Evolutionary conservation across 768 basidiomycete genomes (phyloP).

Genomic region (Tricholoma sp.): DNA sequence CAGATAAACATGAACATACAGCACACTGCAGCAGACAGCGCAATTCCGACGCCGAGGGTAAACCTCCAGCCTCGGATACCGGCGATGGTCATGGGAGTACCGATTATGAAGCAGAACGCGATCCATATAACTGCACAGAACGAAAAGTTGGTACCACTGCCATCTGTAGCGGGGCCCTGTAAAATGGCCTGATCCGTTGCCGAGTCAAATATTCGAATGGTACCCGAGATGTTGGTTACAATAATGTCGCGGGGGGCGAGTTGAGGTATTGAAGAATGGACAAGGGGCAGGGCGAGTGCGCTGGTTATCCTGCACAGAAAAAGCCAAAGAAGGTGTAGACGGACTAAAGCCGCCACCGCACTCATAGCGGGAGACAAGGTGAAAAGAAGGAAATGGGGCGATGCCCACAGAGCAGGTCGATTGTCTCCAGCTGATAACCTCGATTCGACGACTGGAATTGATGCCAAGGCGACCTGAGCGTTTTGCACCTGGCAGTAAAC

Average conservation of each 20-base stretch:
- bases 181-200: constrained; percentile 35
- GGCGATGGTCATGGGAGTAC: constrained; percentile 47
- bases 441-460: not conserved
- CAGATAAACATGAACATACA: constrained; percentile 25
- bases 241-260: constrained; percentile 12
- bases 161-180: constrained; percentile 57
- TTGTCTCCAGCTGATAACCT: not conserved
- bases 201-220: constrained; percentile 39
- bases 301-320: constrained; percentile 6
- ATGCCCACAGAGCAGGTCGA: not conserved
- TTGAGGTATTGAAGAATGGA: not conserved
- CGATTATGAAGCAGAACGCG: constrained; percentile 43
- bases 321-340: constrained; percentile 8
- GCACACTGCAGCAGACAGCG: constrained; percentile 42
- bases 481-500: not conserved
- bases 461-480: not conserved
- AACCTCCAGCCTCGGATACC: constrained; percentile 56
- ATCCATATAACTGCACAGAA: constrained; percentile 56
- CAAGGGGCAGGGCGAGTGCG: constrained; percentile 2
- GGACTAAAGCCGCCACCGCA: constrained; percentile 10
- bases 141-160: constrained; percentile 43
- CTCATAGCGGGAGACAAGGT: not conserved
- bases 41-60: constrained; percentile 51
- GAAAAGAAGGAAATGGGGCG: constrained; percentile 13
- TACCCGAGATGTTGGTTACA: constrained; percentile 32